phyloP scores from a whole-genome alignment of 75 land plant species.

The Picea glauca region DNA sequence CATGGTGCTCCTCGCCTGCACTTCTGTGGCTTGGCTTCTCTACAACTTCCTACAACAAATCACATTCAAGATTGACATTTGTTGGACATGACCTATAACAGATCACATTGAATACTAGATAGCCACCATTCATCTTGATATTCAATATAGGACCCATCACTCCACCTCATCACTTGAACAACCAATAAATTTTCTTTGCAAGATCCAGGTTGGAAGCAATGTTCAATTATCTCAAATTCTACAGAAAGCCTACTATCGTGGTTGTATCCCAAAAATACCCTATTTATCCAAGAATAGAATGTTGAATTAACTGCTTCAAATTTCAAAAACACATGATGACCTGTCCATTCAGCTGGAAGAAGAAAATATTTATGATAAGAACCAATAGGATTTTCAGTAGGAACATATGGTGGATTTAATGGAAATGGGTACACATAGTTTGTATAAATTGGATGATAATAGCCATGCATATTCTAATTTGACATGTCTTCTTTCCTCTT shows the following conservation, averaged over 20 bases:
- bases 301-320: too few species aligned
- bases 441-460: slow-evolving; percentile 90
- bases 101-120: slow-evolving; percentile 95
- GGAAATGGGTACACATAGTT: slow-evolving; percentile 89
- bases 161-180: slow-evolving; percentile 98
- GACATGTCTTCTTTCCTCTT: slow-evolving; percentile 17
- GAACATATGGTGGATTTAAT: slow-evolving; percentile 77
- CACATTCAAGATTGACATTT: too few species aligned
- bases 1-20: too few species aligned
- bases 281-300: too few species aligned
- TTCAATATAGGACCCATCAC: slow-evolving; percentile 97
- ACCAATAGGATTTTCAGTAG: slow-evolving; percentile 88
- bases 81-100: too few species aligned
- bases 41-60: too few species aligned
- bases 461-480: slow-evolving; percentile 98
- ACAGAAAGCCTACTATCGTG: slow-evolving; percentile 98
- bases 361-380: slow-evolving; percentile 74
- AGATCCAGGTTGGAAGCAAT: slow-evolving; percentile 48
- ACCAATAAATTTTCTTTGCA: slow-evolving; percentile 69
- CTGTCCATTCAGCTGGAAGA: slow-evolving; percentile 83
- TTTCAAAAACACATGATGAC: slow-evolving; percentile 17
- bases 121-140: slow-evolving; percentile 99
- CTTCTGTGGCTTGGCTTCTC: too few species aligned
- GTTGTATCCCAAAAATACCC: slow-evolving; percentile 27
- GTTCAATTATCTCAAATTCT: slow-evolving; percentile 92